Evolutionary conservation across 2,329 filamentous ascomycete genomes (phyloP).

Genomic region (Aspergillus flavus): DNA sequence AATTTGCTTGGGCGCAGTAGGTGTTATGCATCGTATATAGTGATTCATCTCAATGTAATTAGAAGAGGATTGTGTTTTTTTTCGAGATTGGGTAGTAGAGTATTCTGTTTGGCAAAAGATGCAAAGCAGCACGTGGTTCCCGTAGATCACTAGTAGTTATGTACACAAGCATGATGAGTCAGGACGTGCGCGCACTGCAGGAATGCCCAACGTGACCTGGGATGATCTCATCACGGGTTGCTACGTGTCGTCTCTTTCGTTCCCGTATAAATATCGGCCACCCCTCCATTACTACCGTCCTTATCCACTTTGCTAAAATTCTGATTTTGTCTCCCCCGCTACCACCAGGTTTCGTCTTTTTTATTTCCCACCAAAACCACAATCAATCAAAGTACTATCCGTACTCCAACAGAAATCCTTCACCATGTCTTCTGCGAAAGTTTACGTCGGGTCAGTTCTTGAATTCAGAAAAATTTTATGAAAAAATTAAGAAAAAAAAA

Average conservation of each 20-base stretch:
- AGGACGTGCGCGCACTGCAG: background rate
- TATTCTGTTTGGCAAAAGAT: too few species aligned
- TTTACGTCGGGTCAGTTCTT: background rate
- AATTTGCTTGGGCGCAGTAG: slow-evolving; percentile 15
- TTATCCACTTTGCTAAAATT: background rate
- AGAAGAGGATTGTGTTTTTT: background rate
- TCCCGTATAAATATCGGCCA: background rate
- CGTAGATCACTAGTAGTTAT: background rate
- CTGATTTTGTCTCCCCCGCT: background rate
- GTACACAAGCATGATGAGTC: background rate
- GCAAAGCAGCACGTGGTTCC: too few species aligned
- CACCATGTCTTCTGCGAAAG: background rate
- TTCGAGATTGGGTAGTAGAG: background rate
- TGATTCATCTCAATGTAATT: background rate
- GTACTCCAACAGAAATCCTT: background rate
- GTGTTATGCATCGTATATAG: background rate
- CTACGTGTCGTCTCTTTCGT: background rate
- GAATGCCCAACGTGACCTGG: background rate
- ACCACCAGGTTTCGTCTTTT: background rate
- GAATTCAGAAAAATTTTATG: background rate
- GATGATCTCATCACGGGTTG: background rate
- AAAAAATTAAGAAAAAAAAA: background rate
- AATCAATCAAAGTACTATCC: background rate
- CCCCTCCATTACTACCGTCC: background rate
- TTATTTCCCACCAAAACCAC: background rate